Base-by-base conservation (phyloP, 441 rosid species). In the Bocquillonia castaneifolia region DNA sequence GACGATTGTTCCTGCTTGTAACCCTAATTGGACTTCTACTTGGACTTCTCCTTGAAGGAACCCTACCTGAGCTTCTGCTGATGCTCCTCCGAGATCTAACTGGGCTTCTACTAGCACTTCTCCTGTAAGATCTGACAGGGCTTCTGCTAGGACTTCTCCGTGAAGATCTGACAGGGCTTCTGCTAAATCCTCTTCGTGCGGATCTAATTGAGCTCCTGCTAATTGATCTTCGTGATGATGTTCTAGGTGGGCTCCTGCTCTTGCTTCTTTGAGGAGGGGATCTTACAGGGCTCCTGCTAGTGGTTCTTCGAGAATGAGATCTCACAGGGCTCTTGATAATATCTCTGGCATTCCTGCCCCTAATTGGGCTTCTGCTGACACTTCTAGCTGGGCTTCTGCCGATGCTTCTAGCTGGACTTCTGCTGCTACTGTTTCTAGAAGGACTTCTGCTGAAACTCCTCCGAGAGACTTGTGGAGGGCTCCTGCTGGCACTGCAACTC, bases 371-470 rank as follows among this genome's bases (percentile, higher is more conserved):
- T 55, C 58, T 76, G 52, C 71, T 86, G 60, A 65, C 81, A 37
- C 63, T 78, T 68, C 64, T 78, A 31, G 65, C 74, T 22, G 94
- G 88, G 64, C 92, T 90, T 73, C 76, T 77, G 66, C 92, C 78
- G 77, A 78, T 70, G 67, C 83, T 85, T 66, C 82, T 78, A 69
- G 62, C 78, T 31, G 82, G 81, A 76, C 82, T 86, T 72, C 84
- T 72, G 76, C 89, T 87, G 68, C 81, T 67, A 72, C 76, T 64
- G 25, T 82, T 85, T 82, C 76, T 74, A 63, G 31, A 75, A 37
- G 94, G 92, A 73, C 94, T 93, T 76, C 83, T 80, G 70, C 97
- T 86, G 25, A 75, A 60, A 77, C 81, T 86, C 82, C 87, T 77
- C 44, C 65, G 71, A 20, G 78, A 72, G 25, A 76, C 74, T 78